Conservation (phyloP, 1,284 basidiomycete genomes). For the Porogramme epimiltina region DNA sequence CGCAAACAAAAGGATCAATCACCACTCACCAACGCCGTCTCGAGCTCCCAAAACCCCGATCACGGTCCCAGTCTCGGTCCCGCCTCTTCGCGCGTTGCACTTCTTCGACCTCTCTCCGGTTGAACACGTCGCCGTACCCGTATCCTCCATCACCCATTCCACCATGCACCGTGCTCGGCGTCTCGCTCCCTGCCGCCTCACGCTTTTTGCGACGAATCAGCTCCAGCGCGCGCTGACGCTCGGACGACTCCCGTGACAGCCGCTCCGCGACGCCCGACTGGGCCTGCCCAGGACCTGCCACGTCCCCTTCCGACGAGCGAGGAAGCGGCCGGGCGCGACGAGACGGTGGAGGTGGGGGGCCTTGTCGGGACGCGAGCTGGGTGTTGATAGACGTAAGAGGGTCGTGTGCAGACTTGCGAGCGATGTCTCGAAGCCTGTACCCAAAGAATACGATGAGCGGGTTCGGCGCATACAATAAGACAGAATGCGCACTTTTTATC, state of each 20-base stretch:
- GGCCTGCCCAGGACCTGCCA: slow-evolving; percentile 13
- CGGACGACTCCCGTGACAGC: slow-evolving; percentile 67
- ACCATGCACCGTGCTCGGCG: slow-evolving; percentile 68
- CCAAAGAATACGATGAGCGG: background rate
- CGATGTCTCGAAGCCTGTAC: slow-evolving; percentile 59
- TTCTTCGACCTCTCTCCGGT: slow-evolving; percentile 68
- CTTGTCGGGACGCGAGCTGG: slow-evolving; percentile 50
- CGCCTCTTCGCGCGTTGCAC: slow-evolving; percentile 43
- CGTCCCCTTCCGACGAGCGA: slow-evolving; percentile 4
- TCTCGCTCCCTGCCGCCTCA: slow-evolving; percentile 62
- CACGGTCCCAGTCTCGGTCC: background rate
- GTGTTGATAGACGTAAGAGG: slow-evolving; percentile 75
- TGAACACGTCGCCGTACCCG: slow-evolving; percentile 72
- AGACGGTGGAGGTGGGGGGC: slow-evolving; percentile 14
- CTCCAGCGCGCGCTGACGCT: slow-evolving; percentile 70
- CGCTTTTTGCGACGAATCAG: slow-evolving; percentile 65
- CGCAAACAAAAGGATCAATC: no score
- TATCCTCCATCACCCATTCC: slow-evolving; percentile 47
- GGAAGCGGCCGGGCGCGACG: slow-evolving; percentile 19
- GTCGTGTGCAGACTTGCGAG: slow-evolving; percentile 64
- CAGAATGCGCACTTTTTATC: slow-evolving; percentile 30
- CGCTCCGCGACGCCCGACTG: slow-evolving; percentile 55
- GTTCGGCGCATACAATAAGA: background rate
- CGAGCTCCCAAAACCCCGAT: no score
- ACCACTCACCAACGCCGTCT: no score